Evolutionary conservation across 768 basidiomycete genomes (phyloP).

Genomic region (Leccinum subgranulosum): DNA sequence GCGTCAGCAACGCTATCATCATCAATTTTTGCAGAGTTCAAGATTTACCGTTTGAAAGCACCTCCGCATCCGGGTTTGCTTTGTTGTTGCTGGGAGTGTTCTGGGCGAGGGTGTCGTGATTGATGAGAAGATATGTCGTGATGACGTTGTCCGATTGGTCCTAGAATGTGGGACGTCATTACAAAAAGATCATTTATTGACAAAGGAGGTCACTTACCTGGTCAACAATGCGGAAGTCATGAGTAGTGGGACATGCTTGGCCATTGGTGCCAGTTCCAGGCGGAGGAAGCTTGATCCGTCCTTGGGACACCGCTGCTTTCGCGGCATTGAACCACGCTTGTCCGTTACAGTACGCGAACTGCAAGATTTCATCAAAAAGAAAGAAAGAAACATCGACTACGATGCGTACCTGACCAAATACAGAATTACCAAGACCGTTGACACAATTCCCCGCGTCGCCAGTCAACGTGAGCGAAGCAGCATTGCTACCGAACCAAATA

Average conservation of each 20-base stretch:
- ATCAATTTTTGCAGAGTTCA: not conserved
- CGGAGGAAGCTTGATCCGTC: slow-evolving; percentile 17
- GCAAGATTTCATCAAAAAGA: not conserved
- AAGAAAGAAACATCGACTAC: not conserved
- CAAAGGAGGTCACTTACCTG: slow-evolving; percentile 8
- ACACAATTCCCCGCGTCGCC: slow-evolving; percentile 21
- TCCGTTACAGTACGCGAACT: slow-evolving; percentile 29
- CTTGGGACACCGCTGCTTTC: slow-evolving; percentile 17
- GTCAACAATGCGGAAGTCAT: slow-evolving; percentile 27
- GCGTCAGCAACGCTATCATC: not conserved
- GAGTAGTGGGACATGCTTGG: slow-evolving; percentile 26
- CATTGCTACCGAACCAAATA: slow-evolving; percentile 30
- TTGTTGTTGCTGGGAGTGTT: slow-evolving; percentile 25
- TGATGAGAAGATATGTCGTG: slow-evolving; percentile 27
- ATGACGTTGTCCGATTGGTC: slow-evolving; percentile 29
- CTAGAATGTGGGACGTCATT: slow-evolving; percentile 5
- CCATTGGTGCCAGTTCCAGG: slow-evolving; percentile 19
- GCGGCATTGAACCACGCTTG: slow-evolving; percentile 23
- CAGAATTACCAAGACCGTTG: slow-evolving; percentile 20
- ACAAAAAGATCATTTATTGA: not conserved
- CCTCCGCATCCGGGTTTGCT: slow-evolving; percentile 23
- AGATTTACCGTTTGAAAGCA: slow-evolving; percentile 23
- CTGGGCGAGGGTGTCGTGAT: slow-evolving; percentile 22
- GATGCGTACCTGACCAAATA: slow-evolving; percentile 24
- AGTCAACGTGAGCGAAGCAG: slow-evolving; percentile 19